Conservation (phyloP, 768 basidiomycete genomes). For the Termitomyces sp. region DNA sequence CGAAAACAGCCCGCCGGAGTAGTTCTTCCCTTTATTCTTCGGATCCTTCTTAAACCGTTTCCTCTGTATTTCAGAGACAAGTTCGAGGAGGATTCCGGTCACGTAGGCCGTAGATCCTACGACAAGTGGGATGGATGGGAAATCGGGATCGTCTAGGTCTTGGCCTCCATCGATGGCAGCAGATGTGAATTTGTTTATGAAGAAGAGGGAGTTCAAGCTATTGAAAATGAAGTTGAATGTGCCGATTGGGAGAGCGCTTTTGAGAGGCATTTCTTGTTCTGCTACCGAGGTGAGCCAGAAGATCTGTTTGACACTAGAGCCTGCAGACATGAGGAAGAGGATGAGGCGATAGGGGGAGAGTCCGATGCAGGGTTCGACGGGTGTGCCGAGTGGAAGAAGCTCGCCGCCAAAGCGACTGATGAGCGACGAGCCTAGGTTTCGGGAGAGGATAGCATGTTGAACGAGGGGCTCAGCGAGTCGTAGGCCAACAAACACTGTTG, state of each 20-base stretch:
- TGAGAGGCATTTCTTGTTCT: conserved; percentile 11
- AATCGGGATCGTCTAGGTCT: conserved; percentile 14
- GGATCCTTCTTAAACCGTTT: conserved; percentile 24
- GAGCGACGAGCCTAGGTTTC: conserved; percentile 10
- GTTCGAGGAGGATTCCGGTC: conserved; percentile 18
- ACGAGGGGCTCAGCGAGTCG: conserved; percentile 12
- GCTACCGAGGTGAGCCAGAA: conserved; percentile 11
- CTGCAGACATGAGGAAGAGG: conserved; percentile 13
- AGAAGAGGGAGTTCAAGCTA: conserved; percentile 21
- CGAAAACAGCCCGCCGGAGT: conserved; percentile 22
- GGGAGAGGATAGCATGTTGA: conserved; percentile 11
- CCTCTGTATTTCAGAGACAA: conserved; percentile 20
- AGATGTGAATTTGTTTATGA: conserved; percentile 18
- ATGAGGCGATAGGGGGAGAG: conserved; percentile 14
- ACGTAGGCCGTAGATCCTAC: conserved; percentile 19
- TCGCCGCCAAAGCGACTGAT: conserved; percentile 8
- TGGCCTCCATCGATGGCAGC: conserved; percentile 3
- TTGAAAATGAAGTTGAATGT: conserved; percentile 17
- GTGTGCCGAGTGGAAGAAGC: conserved; percentile 3
- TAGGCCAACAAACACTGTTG: conserved; percentile 13
- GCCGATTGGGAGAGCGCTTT: conserved; percentile 10
- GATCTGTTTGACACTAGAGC: conserved; percentile 12
- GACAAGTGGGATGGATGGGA: conserved; percentile 12
- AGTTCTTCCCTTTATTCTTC: conserved; percentile 22
- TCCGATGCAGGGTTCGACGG: conserved; percentile 2